Evolutionary conservation across 441 rosid species (phyloP).

Genomic region (Arabidopsis hybrid): DNA sequence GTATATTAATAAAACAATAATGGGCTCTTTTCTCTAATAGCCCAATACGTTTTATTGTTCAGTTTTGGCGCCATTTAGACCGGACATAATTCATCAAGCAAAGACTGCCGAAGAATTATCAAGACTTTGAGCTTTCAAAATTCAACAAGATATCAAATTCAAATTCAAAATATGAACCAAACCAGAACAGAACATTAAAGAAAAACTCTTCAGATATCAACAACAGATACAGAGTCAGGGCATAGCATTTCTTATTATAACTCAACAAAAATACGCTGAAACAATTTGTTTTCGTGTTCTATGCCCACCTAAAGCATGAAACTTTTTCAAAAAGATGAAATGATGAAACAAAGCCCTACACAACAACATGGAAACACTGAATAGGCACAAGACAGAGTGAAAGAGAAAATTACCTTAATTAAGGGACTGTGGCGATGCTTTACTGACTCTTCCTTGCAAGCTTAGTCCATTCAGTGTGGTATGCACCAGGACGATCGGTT

Average conservation of each 20-base stretch:
- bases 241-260: conserved; percentile 66
- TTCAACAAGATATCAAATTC: not conserved
- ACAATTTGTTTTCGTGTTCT: conserved; percentile 49
- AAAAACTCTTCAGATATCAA: not conserved
- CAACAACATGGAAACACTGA: conserved; percentile 18
- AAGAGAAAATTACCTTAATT: conserved; percentile 19
- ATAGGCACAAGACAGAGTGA: conserved; percentile 21
- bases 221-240: conserved; percentile 40
- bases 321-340: conserved; percentile 24
- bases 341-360: conserved; percentile 37
- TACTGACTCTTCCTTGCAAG: conserved; percentile 61
- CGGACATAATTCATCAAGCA: not conserved
- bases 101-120: not conserved
- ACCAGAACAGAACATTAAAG: not conserved
- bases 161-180: not conserved
- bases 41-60: not conserved
- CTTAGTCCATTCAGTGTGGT: conserved; percentile 91
- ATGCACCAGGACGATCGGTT: conserved; percentile 76
- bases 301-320: conserved; percentile 54
- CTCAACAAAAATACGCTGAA: conserved; percentile 37
- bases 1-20: not conserved
- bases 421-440: not conserved
- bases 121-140: conserved; percentile 2
- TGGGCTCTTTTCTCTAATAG: not conserved
- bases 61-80: not conserved